Percentiles rank a stretch among this genome's conserved stretches.
Conservation (phyloP, 768 basidiomycete species). For the Arthromyces matolae region DNA sequence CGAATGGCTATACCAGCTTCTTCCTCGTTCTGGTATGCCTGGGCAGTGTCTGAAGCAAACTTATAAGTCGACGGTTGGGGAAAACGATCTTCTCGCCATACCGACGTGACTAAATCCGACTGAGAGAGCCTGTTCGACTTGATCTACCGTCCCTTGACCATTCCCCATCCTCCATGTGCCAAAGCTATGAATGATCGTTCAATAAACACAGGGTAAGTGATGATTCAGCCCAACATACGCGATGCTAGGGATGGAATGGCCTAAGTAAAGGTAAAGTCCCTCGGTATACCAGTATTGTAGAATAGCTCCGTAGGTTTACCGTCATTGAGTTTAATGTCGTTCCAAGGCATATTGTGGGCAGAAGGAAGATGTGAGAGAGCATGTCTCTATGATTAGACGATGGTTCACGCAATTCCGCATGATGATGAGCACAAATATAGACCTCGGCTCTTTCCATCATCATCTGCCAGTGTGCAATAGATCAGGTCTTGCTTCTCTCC, state of each 20-base stretch:
- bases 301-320: slow-evolving; percentile 28
- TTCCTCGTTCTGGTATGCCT: too few relatives aligned
- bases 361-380: background rate
- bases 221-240: background rate
- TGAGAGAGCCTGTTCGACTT: slow-evolving; percentile 59
- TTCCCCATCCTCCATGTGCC: slow-evolving; percentile 64
- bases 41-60: too few relatives aligned
- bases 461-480: too few relatives aligned
- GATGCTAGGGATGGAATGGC: slow-evolving; percentile 47
- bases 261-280: slow-evolving; percentile 21
- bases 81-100: too few relatives aligned
- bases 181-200: slow-evolving; percentile 29
- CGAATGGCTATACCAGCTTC: too few relatives aligned
- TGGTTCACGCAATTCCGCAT: background rate
- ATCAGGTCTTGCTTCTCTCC: too few relatives aligned
- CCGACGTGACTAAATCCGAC: slow-evolving; percentile 64
- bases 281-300: background rate
- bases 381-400: too few relatives aligned
- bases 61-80: too few relatives aligned
- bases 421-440: too few relatives aligned
- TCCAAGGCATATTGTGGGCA: slow-evolving; percentile 59
- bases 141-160: slow-evolving; percentile 47
- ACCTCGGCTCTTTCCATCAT: too few relatives aligned
- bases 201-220: background rate
- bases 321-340: slow-evolving; percentile 54